phyloP scores from a whole-genome alignment of 192 early-diverging fungal genomes.

The Linnemannia zychae region DNA sequence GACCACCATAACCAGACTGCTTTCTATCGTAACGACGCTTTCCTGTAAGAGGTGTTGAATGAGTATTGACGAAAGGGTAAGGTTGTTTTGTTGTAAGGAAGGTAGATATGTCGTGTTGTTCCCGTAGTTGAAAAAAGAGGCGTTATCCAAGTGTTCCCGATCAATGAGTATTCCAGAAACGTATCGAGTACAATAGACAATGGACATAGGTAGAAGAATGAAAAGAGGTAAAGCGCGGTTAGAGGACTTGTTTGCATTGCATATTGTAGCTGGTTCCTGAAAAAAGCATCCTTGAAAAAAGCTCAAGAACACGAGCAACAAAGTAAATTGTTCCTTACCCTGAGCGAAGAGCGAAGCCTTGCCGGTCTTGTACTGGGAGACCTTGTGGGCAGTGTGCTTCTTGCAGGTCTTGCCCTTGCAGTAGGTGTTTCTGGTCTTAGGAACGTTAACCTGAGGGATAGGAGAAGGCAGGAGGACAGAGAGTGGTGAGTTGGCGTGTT shows the following conservation, averaged over 20 bases:
- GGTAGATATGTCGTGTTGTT: neutral
- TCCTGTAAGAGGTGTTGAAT: constrained; percentile 43
- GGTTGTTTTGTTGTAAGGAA: neutral
- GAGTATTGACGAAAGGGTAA: neutral
- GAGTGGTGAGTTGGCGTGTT: constrained; percentile 1
- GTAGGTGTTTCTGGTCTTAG: constrained; percentile 99
- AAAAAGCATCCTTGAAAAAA: neutral
- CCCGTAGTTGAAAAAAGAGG: neutral
- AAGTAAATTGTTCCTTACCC: constrained; percentile 72
- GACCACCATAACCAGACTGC: constrained; percentile 99
- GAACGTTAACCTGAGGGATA: constrained; percentile 92
- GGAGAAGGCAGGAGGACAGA: neutral
- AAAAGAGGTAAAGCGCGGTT: neutral
- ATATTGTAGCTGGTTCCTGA: neutral
- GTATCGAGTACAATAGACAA: neutral
- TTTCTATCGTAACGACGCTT: constrained; percentile 98
- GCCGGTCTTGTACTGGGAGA: constrained; percentile 99
- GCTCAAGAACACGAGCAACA: neutral
- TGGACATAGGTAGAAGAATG: neutral
- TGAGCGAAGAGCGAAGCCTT: constrained; percentile 99
- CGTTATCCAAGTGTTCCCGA: neutral
- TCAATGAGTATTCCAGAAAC: neutral
- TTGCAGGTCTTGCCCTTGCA: constrained; percentile 98
- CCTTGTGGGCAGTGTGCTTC: constrained; percentile 99
- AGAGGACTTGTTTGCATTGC: neutral